Percentiles rank a stretch among this genome's conserved stretches.
phyloP scores from a whole-genome alignment of 176 grass and related monocot species.

The Ensete glaucum region DNA sequence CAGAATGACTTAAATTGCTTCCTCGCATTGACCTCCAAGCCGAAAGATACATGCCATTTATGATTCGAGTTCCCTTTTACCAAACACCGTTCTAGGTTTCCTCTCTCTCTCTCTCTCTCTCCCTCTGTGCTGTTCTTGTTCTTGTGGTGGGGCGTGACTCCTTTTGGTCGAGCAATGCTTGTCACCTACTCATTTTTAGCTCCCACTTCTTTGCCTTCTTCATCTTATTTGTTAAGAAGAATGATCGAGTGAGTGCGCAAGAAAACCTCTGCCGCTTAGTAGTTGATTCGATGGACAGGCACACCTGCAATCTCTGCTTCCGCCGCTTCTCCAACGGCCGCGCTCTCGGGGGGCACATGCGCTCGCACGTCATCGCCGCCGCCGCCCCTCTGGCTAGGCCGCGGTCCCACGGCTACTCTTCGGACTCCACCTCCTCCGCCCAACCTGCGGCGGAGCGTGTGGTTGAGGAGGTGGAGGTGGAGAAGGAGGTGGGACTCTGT shows the following conservation, averaged over 20 bases:
- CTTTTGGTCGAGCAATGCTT: slow-evolving; percentile 27
- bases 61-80: background rate
- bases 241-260: background rate
- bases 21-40: background rate
- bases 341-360: slow-evolving; percentile 66
- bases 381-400: background rate
- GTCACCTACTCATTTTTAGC: slow-evolving; percentile 33
- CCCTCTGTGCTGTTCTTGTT: background rate
- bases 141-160: slow-evolving; percentile 1
- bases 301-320: slow-evolving; percentile 84
- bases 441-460: background rate
- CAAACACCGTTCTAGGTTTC: background rate
- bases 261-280: background rate
- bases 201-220: background rate
- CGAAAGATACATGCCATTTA: background rate
- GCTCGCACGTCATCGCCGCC: slow-evolving; percentile 39
- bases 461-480: background rate
- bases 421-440: background rate
- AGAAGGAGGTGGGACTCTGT: background rate
- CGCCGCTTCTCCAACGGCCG: slow-evolving; percentile 76
- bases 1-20: background rate
- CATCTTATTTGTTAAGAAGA: background rate
- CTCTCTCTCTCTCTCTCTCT: background rate
- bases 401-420: no score
- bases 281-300: slow-evolving; percentile 41